Conservation (phyloP, 495 filamentous ascomycete species). For the Extremus antarcticus region DNA sequence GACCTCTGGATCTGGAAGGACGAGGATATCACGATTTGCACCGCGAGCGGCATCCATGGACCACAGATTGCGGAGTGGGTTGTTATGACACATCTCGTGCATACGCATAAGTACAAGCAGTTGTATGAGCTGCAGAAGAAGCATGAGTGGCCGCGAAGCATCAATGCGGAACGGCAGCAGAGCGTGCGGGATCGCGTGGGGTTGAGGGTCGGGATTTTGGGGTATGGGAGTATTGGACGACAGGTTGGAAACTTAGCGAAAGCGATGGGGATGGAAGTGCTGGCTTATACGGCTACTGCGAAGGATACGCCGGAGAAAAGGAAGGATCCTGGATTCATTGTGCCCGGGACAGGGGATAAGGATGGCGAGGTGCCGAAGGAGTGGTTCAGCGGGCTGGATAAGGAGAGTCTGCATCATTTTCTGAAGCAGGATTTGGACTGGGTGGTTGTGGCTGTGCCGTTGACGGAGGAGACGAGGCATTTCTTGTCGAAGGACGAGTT, state of each 20-base stretch:
- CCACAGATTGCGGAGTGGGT: slow-evolving; percentile 82
- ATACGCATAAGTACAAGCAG: slow-evolving; percentile 42
- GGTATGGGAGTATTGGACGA: slow-evolving; percentile 75
- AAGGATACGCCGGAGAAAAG: slow-evolving; percentile 45
- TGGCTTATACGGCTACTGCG: slow-evolving; percentile 67
- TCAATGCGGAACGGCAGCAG: slow-evolving; percentile 22
- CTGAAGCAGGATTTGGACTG: slow-evolving; percentile 60
- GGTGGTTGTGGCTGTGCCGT: slow-evolving; percentile 61
- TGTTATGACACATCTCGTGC: slow-evolving; percentile 45
- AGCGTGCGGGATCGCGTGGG: slow-evolving; percentile 41
- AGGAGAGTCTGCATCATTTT: slow-evolving; percentile 52
- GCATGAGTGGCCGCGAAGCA: slow-evolving; percentile 38
- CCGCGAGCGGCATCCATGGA: slow-evolving; percentile 66
- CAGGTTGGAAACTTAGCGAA: slow-evolving; percentile 59
- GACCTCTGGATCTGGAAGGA: slow-evolving; percentile 53
- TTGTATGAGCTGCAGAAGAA: slow-evolving; percentile 43
- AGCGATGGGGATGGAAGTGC: slow-evolving; percentile 68
- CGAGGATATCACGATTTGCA: slow-evolving; percentile 54
- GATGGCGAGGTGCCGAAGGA: slow-evolving; percentile 58
- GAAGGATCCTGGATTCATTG: slow-evolving; percentile 54
- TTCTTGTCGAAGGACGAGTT: slow-evolving; percentile 58
- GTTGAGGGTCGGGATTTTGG: slow-evolving; percentile 59
- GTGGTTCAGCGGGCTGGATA: slow-evolving; percentile 62
- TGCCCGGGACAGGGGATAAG: slow-evolving; percentile 65
- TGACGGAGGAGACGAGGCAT: slow-evolving; percentile 56